Conservation (phyloP, 2,329 filamentous ascomycete genomes). For the Trichoderma aggressivum region DNA sequence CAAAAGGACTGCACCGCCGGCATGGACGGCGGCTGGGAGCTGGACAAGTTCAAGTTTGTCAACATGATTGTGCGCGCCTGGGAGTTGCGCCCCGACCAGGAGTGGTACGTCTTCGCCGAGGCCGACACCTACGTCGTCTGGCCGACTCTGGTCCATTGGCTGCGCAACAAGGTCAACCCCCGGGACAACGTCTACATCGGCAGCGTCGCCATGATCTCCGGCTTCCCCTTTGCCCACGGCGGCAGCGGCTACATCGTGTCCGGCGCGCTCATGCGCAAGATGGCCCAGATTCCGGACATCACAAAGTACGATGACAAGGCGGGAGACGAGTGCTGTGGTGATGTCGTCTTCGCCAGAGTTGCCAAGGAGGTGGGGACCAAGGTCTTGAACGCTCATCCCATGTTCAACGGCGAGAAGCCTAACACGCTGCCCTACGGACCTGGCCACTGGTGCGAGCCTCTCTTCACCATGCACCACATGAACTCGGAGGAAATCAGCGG, state of each 20-base stretch:
- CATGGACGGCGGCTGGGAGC: constrained; percentile 44
- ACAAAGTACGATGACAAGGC: constrained; percentile 46
- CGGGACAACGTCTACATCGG: constrained; percentile 48
- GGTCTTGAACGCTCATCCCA: constrained; percentile 46
- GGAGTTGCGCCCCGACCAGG: constrained; percentile 48
- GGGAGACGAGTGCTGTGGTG: constrained; percentile 48
- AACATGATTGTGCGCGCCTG: constrained; percentile 57
- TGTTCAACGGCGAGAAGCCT: constrained; percentile 56
- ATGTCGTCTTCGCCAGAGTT: constrained; percentile 48
- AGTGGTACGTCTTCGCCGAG: constrained; percentile 61
- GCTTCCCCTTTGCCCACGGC: constrained; percentile 52
- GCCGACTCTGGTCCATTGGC: constrained; percentile 50
- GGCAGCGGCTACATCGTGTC: constrained; percentile 57
- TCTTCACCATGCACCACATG: constrained; percentile 57
- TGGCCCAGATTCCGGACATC: constrained; percentile 44
- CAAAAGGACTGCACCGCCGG: constrained; percentile 42
- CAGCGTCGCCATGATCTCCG: constrained; percentile 45
- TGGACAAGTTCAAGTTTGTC: constrained; percentile 62
- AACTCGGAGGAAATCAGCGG: constrained; percentile 49
- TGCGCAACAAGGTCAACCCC: constrained; percentile 42
- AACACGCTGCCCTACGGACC: constrained; percentile 47
- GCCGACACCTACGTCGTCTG: constrained; percentile 58
- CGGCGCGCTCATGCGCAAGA: constrained; percentile 47
- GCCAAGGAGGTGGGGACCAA: constrained; percentile 43
- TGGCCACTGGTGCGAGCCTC: constrained; percentile 54